Evolutionary conservation across 2,329 filamentous ascomycete genomes (phyloP).

Genomic region (Aspergillus fischeri): DNA sequence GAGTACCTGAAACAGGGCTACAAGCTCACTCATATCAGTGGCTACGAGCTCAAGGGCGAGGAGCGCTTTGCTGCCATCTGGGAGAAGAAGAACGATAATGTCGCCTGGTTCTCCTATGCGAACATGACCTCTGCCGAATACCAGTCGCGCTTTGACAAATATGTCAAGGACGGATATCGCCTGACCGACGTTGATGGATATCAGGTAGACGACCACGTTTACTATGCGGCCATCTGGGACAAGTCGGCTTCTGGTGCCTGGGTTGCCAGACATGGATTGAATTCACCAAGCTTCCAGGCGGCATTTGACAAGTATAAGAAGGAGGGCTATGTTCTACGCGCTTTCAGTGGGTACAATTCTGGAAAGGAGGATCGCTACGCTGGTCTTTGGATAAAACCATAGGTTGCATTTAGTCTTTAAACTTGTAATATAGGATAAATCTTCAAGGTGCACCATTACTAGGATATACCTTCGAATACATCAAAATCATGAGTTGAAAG

Average conservation of each 20-base stretch:
- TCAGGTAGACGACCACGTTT: slow-evolving; percentile 3
- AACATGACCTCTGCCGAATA: slow-evolving; percentile 5
- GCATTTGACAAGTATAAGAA: slow-evolving; percentile 9
- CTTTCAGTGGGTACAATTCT: slow-evolving; percentile 10
- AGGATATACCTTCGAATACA: neutral
- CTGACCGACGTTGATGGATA: slow-evolving; percentile 7
- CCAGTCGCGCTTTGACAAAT: slow-evolving; percentile 6
- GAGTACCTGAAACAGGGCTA: slow-evolving; percentile 7
- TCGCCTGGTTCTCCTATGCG: slow-evolving; percentile 1
- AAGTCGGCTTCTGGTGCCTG: slow-evolving; percentile 10
- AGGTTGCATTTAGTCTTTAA: neutral
- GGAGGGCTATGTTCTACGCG: slow-evolving; percentile 9
- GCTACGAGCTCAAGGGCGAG: slow-evolving; percentile 7
- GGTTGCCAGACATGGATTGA: slow-evolving; percentile 8
- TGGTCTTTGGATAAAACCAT: slow-evolving; percentile 11
- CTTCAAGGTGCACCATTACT: neutral
- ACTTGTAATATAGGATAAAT: neutral
- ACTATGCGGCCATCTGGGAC: slow-evolving; percentile 12
- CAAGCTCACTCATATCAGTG: slow-evolving; percentile 8
- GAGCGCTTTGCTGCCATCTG: slow-evolving; percentile 11
- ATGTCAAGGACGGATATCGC: slow-evolving; percentile 9
- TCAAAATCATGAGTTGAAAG: neutral
- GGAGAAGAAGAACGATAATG: slow-evolving; percentile 6
- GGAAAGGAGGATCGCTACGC: slow-evolving; percentile 8
- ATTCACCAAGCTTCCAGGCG: slow-evolving; percentile 6